These are phyloP conservation scores for Phycomyces nitens DNA, from an alignment of 192 early-diverging fungal genomes.

Conservation along the genomic window DNA sequence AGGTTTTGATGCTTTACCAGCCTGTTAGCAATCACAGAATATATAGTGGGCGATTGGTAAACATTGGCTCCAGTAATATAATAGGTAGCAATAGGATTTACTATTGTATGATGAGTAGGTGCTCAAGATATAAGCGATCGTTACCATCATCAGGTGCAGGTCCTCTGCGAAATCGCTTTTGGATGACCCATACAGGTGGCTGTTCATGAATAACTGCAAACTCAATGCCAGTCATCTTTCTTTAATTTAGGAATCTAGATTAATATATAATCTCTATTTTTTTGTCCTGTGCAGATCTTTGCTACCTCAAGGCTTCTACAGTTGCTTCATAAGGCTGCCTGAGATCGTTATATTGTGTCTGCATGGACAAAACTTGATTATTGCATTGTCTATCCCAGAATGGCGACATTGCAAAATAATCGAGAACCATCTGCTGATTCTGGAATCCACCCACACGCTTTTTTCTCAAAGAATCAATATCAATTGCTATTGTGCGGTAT, in stretches of 20 bases:
- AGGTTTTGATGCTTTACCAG: constrained; percentile 50
- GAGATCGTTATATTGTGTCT: constrained; percentile 77
- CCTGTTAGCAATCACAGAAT: constrained; percentile 65
- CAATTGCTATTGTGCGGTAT: background rate
- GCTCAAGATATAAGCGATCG: background rate
- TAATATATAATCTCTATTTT: no score
- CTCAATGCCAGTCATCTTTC: constrained; percentile 74
- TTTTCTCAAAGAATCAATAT: background rate
- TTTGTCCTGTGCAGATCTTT: no score
- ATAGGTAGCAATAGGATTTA: constrained; percentile 56
- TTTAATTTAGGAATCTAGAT: constrained; percentile 12
- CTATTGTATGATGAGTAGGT: constrained; percentile 16
- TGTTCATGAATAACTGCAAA: constrained; percentile 68
- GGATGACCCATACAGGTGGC: constrained; percentile 67
- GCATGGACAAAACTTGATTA: constrained; percentile 76
- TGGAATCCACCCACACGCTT: constrained; percentile 62
- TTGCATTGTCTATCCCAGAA: constrained; percentile 82
- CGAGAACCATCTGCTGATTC: constrained; percentile 69
- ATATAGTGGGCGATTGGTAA: constrained; percentile 69
- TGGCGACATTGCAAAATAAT: constrained; percentile 78
- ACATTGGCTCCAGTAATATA: constrained; percentile 71
- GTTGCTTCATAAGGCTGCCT: constrained; percentile 45
- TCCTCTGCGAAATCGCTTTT: constrained; percentile 59
- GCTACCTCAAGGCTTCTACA: constrained; percentile 35
- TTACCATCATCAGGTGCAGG: constrained; percentile 51